Conservation (phyloP, 1,284 basidiomycete species). For the Ganoderma multipileum region DNA sequence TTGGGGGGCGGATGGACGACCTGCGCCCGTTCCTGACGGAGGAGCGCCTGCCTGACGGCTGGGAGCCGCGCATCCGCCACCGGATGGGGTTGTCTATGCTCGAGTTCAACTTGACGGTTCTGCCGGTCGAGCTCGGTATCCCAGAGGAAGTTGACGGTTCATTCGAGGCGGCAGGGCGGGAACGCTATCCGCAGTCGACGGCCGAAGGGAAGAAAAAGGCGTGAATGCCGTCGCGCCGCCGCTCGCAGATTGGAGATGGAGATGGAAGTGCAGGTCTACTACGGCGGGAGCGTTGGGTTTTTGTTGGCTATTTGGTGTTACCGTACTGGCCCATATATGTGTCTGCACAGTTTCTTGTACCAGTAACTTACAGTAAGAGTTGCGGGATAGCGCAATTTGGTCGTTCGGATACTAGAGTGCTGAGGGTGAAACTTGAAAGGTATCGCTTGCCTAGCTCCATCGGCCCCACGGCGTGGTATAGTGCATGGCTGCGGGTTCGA, state of each 20-base stretch:
- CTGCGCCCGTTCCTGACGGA: conserved; percentile 62
- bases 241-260: not conserved
- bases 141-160: conserved; percentile 39
- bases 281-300: too few relatives aligned
- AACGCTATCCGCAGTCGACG: conserved; percentile 13
- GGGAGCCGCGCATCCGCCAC: conserved; percentile 66
- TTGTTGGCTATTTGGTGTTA: not conserved
- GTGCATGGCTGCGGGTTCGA: conserved; percentile 82
- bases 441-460: conserved; percentile 83
- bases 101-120: conserved; percentile 61
- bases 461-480: conserved; percentile 59
- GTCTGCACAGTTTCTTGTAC: not conserved
- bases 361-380: not conserved
- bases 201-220: conserved; percentile 5
- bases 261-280: not conserved
- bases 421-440: too few relatives aligned
- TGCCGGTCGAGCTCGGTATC: conserved; percentile 58
- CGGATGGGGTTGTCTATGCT: conserved; percentile 65
- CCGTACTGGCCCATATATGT: not conserved
- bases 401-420: not conserved
- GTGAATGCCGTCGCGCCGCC: not conserved
- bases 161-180: conserved; percentile 18
- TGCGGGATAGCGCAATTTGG: not conserved
- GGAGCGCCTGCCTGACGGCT: conserved; percentile 71
- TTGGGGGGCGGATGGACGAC: conserved; percentile 67